Base-by-base conservation (phyloP, 371 early-diverging fungal species). In the Mucor velutinosus region DNA sequence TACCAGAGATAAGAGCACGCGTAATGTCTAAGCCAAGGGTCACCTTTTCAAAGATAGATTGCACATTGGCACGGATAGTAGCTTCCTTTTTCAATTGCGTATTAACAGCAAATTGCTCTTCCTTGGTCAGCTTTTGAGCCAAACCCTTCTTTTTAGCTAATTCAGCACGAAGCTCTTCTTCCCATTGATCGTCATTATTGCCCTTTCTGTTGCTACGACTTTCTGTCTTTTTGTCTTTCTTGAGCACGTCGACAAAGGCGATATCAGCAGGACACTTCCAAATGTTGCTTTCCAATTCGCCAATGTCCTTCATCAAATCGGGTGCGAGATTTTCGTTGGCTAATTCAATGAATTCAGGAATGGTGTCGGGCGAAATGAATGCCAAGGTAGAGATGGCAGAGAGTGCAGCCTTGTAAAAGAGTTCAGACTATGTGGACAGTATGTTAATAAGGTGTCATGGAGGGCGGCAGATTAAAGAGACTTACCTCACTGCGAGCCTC, bases 151-250 rank as follows among this genome's bases (percentile, higher is more conserved):
- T 91, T 77, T 89, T 91, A 64, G 91, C 90, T 8, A 93, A 70
- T 58, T 93, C 91, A 64, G 90, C 91, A 67, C 88, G 90, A 35
- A 95, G 73, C 60, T 96, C 93, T 49, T 86, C 87, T 77, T 93
- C 95, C 94, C 94, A 95, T 64, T 92, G 87, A 64, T 94, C 91
- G 45, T 90, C 91, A 25, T 86, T 88, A 64, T 82, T 80, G 59
- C 87, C 84, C 57, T 85, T 82, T 35, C 84, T 77, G 67, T 81
- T 76, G 66, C 82, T 79, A 35, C 88, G 86, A 17, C 75, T 76
- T 15, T 75, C 85, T 62, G 71, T 74, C 69, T 84, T 82, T 65
- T 78, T 81, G 33, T 83, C 83, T 45, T 79, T 82, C 67, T 81
- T 79, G 45, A 80, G 67, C 49, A 80, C 89, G 73, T 93, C 91